Base-by-base conservation (phyloP, 352 stramenopile species). In the Phytophthora pini region DNA sequence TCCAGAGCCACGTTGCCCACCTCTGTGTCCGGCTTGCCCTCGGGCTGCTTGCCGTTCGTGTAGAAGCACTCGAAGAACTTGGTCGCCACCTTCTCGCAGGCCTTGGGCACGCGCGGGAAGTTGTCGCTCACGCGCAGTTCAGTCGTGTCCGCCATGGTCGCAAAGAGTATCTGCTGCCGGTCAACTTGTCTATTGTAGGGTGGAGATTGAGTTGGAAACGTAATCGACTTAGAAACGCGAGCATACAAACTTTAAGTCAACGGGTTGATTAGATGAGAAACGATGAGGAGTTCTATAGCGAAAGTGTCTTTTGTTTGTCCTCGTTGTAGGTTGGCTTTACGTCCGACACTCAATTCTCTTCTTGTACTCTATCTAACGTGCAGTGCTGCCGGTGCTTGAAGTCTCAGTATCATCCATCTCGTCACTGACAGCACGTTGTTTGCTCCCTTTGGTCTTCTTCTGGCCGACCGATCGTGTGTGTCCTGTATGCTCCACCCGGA, bases 61-160 rank as follows among this genome's bases (percentile, higher is more conserved):
- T 95, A 90, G 51, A 95, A 90, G 63, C 87, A 95, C 48, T 76
- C 68, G 61, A 95, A 95, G 74, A 95, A 95, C 39, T 65, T 70
- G 48, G 85, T 81, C 27, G 85, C 76, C 50, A 74, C 81, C 52
- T 78, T 81, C 65, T 92, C 82, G 68, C 87, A 95, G 38, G 75
- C 70, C 40, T 84, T 80, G 2, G 87, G 82, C 29, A 93, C 83
- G 43, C 85, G 82, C 34, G 87, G 87, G 68, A 95, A 95, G 74
- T 93, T 72, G 15, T 75, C 57, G 69, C 85, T 94, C 70, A 95
- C 70, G 17, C 80, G 78, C 40, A 84, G 68, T 56, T 80, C 76
- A 17, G 72, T 78, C 71, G 73, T 71, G 54, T 79, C 68, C 39
- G 68, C 45, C 56, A 54, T 76, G 4, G 39, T 58, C 45, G 29